Evolutionary conservation across 169 alveolate species (phyloP).

Genomic region (Cryptosporidium canis): DNA sequence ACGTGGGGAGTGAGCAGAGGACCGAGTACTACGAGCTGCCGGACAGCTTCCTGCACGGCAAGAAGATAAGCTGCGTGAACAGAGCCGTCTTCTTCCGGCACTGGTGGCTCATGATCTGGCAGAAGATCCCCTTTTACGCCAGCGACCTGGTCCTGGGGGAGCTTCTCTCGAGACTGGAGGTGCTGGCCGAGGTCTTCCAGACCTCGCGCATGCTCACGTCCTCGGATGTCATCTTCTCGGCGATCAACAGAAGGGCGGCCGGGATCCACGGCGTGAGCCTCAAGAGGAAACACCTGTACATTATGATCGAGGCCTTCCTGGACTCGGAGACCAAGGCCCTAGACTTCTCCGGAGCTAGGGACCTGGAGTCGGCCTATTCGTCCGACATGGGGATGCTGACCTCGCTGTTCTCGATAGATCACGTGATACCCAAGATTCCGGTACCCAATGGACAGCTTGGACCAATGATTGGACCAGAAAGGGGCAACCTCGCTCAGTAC

Average conservation of each 20-base stretch:
- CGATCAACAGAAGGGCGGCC: neutral
- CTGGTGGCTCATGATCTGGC: slow-evolving; percentile 65
- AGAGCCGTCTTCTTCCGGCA: slow-evolving; percentile 48
- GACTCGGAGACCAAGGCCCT: neutral
- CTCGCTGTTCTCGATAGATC: neutral
- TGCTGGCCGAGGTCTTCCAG: slow-evolving; percentile 21
- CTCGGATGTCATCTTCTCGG: neutral
- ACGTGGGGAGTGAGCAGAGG: neutral
- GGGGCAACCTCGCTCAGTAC: slow-evolving; percentile 25
- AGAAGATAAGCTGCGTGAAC: neutral
- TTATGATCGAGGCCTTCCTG: slow-evolving; percentile 5
- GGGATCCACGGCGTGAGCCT: neutral
- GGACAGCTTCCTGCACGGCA: neutral
- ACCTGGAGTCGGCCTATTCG: slow-evolving; percentile 6
- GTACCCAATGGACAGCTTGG: neutral
- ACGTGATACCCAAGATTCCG: slow-evolving; percentile 1
- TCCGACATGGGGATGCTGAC: slow-evolving; percentile 15
- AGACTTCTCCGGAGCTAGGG: slow-evolving; percentile 12
- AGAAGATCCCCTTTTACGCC: slow-evolving; percentile 22
- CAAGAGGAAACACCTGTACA: neutral
- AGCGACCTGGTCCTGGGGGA: slow-evolving; percentile 15
- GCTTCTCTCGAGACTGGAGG: neutral
- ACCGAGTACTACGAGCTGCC: neutral
- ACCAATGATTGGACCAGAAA: neutral
- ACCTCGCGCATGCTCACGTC: neutral